Conservation (phyloP, 2,329 filamentous ascomycete species). For the Calonectria pseudoturangicola region DNA sequence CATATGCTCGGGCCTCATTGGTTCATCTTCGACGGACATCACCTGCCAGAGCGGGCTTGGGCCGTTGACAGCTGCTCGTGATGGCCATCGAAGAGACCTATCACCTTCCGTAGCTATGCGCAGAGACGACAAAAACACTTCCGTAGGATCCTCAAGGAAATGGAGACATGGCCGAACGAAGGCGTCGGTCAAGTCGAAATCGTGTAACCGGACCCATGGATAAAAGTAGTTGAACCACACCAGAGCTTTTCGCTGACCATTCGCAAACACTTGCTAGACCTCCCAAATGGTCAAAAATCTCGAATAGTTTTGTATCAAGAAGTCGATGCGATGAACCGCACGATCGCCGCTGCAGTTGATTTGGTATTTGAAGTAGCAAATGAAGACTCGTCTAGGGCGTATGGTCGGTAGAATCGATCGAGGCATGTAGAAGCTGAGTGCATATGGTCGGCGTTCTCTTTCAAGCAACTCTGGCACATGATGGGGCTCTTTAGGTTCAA, state of each 20-base stretch:
- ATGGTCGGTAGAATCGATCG: constrained; percentile 18
- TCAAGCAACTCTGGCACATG: not conserved
- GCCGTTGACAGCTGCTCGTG: not conserved
- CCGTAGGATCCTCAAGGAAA: not conserved
- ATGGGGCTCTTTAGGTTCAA: not conserved
- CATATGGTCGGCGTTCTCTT: constrained; percentile 31
- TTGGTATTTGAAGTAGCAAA: not conserved
- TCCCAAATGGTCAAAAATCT: constrained; percentile 29
- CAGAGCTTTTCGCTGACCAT: not conserved
- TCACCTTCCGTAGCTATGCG: not conserved
- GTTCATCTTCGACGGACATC: not conserved
- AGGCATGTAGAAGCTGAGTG: not conserved
- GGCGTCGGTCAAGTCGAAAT: not conserved
- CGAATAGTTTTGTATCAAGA: not conserved
- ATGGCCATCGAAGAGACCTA: not conserved
- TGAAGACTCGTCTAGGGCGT: not conserved
- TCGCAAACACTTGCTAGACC: constrained; percentile 24
- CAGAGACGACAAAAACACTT: not conserved
- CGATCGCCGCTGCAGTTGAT: constrained; percentile 30
- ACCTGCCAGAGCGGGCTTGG: constrained; percentile 25
- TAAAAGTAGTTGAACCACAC: not conserved
- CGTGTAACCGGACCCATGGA: constrained; percentile 17
- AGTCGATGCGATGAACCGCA: constrained; percentile 15
- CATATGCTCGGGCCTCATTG: not conserved
- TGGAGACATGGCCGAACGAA: constrained; percentile 27